Evolutionary conservation across 2,329 filamentous ascomycete species (phyloP), one percentile per base, ranked within the genome.

Genomic region (Lachnellula hyalina): DNA sequence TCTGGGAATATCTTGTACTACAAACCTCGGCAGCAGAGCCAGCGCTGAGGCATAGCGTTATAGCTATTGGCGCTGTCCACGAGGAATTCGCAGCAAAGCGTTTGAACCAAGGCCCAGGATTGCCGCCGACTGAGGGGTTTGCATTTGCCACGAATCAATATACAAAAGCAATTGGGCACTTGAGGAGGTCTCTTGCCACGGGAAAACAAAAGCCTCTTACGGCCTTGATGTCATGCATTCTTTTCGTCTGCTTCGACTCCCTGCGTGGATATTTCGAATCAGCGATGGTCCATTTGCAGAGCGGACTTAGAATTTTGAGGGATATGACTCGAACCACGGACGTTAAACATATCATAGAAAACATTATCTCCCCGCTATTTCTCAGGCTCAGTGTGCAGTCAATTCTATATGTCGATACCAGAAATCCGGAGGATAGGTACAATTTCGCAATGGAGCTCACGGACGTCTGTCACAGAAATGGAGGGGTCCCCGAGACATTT

Each of bases 221-320:
- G 15, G 62, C 63, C 23, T 51, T 67, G 19, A 63, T 68, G 64
- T 64, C 60, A 3, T 68, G 65, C 47, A 56, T 66, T 17, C 54
- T 68, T 7, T 68, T 68, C 47, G 61, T 66, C 9, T 63, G 61
- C 40, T 68, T 68, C 17, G 66, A 69, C 49, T 65, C 59, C 19
- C 47, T 69, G 35, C 49, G 63, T n/a, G 66, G 65, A 1, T 53
- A 65, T 35, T 65, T 62, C 21, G 58, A 59, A 14, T 63, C 61
- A 6, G 66, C 67, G 5, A 61, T 67, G 51, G 49, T 65, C n/a
- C 67, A 69, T 59, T 49, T 69, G 23, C 53, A 64, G 19, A 64
- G 58, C 51, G 66, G 66, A 1, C 44, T 69, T 6, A 62, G 62
- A 48, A 68, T 69, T 17, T 49, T 68, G 2, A 49, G 54, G 14